Percentiles rank a stretch among this genome's conserved stretches.
Evolutionary conservation across 2,329 filamentous ascomycete genomes (phyloP).

Genomic region (Fusarium penzigii): DNA sequence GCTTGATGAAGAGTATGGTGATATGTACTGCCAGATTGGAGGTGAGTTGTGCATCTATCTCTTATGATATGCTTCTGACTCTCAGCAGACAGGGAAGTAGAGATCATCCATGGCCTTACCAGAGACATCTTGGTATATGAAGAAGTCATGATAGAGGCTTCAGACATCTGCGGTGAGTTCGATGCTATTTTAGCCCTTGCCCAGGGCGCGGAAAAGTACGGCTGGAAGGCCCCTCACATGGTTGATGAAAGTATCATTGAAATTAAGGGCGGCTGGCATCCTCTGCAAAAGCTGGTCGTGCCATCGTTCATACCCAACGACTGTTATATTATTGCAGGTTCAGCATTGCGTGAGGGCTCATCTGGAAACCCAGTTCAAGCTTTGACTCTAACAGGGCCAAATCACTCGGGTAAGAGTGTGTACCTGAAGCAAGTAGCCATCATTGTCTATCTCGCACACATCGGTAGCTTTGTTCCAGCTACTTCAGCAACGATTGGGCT

Average conservation of each 20-base stretch:
- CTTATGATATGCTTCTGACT: slow-evolving; percentile 18
- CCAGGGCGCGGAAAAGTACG: slow-evolving; percentile 73
- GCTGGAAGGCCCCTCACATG: slow-evolving; percentile 69
- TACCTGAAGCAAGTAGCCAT: slow-evolving; percentile 92
- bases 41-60: slow-evolving; percentile 48
- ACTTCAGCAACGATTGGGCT: slow-evolving; percentile 74
- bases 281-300: slow-evolving; percentile 82
- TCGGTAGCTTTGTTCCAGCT: slow-evolving; percentile 90
- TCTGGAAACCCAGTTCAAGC: slow-evolving; percentile 49
- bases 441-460: slow-evolving; percentile 88
- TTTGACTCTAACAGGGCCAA: slow-evolving; percentile 85
- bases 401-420: slow-evolving; percentile 95
- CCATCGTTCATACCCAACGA: slow-evolving; percentile 82
- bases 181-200: slow-evolving; percentile 83
- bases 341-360: slow-evolving; percentile 23
- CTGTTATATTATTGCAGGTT: slow-evolving; percentile 67
- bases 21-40: slow-evolving; percentile 81
- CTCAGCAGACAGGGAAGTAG: slow-evolving; percentile 75
- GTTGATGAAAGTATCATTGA: slow-evolving; percentile 68
- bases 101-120: slow-evolving; percentile 78
- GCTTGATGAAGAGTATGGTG: slow-evolving; percentile 79
- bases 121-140: slow-evolving; percentile 71
- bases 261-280: slow-evolving; percentile 80
- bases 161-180: slow-evolving; percentile 81
- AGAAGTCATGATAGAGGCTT: slow-evolving; percentile 64